Evolutionary conservation across 2,329 filamentous ascomycete species (phyloP).

Genomic region (Colletotrichum euphorbiae): DNA sequence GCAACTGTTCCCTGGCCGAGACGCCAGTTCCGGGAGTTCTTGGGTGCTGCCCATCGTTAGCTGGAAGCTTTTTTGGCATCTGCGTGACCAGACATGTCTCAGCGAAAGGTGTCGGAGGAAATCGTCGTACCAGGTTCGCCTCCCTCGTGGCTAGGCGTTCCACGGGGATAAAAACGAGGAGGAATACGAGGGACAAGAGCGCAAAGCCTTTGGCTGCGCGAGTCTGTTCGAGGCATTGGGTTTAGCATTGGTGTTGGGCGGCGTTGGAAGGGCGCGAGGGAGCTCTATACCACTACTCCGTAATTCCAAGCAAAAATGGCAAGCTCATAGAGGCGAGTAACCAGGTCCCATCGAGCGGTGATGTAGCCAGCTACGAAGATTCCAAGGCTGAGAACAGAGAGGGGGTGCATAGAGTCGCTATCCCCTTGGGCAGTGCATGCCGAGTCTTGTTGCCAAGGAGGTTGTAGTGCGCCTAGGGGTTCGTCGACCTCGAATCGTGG

Average conservation of each 20-base stretch:
- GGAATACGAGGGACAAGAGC: constrained; percentile 85
- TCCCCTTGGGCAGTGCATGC: constrained; percentile 58
- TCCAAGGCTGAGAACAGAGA: constrained; percentile 93
- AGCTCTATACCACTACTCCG: constrained; percentile 85
- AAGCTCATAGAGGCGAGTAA: constrained; percentile 96
- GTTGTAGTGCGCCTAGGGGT: constrained; percentile 17
- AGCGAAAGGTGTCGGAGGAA: constrained; percentile 33
- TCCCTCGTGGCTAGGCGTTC: constrained; percentile 85
- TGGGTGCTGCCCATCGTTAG: constrained; percentile 74
- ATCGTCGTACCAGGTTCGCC: constrained; percentile 76
- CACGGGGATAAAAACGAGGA: constrained; percentile 85
- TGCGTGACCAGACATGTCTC: constrained; percentile 33
- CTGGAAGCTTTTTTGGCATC: constrained; percentile 42
- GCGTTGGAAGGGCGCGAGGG: background rate
- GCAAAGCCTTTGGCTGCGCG: constrained; percentile 88
- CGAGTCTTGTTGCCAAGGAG: constrained; percentile 44
- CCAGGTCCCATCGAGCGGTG: constrained; percentile 98
- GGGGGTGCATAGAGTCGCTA: constrained; percentile 89
- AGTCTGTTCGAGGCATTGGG: constrained; percentile 62
- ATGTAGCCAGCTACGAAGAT: constrained; percentile 99
- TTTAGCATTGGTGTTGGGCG: background rate
- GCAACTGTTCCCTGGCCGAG: constrained; percentile 94
- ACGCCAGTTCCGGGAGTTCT: constrained; percentile 82
- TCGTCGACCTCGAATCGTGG: constrained; percentile 11
- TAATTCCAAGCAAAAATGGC: constrained; percentile 98